Evolutionary conservation across 2,329 filamentous ascomycete species (phyloP), one percentile per base, ranked within the genome.

Genomic region (Talaromyces sp.): DNA sequence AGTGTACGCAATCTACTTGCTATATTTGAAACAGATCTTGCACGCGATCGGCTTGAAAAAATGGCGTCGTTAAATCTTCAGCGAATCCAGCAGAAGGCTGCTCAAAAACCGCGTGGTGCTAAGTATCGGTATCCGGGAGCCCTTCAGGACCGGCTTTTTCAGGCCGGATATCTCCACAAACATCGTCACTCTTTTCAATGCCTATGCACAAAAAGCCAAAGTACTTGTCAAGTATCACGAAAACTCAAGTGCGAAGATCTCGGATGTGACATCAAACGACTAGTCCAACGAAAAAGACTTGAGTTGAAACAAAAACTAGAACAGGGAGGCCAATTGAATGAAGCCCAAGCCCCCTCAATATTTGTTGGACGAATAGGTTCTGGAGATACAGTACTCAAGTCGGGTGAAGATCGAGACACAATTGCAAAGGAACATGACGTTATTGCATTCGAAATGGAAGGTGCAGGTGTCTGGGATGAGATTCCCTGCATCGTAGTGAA

Each of bases 381-480:
- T 19, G 54, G 32, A 14, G 54, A 56, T 29, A 56, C n/a, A 12
- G 54, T 56, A 35, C n/a, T 56, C 11, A 77, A 75, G 51, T 72
- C 71, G 12, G 73, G 70, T 1, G 55, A 65, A 14, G 61, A 71
- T 14, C 70, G 77, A 17, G 77, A 80, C 55, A n/a, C 19, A 0
- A 65, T 79, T n/a, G 70, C 74, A 1, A 46, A 58, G n/a, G 14
- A 61, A 21, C 19, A 62, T 14, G 38, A 48, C 3, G 29, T 67
- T 19, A 61, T 67, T 54, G 64, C 58, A 24, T 66, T 67, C 50
- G 65, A 67, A 58, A 67, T 66, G 65, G 64, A 66, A 51, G 65
- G 64, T 19, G 64, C 64, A 21, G 65, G 64, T 12, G 56, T 61
- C 2, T 64, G 58, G 58, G 60, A 64, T 32, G n/a, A 61, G 17